These are phyloP conservation scores for Capsicum chinense DNA, from an alignment of 257 asterid genomes.

Conservation along the genomic window DNA sequence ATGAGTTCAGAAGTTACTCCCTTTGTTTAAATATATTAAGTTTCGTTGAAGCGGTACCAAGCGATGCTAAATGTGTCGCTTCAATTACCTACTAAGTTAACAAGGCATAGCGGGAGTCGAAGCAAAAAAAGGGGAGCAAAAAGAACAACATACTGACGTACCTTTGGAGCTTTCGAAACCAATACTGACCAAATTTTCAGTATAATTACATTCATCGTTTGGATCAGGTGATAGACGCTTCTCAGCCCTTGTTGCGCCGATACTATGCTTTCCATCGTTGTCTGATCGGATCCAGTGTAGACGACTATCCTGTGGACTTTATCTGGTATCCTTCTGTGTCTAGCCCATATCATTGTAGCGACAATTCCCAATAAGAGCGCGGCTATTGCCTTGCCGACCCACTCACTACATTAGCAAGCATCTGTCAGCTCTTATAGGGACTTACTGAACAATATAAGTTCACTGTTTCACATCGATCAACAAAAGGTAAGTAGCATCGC, in stretches of 20 bases:
- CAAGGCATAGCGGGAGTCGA: neutral
- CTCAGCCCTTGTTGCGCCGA: constrained; percentile 85
- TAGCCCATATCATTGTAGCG: constrained; percentile 53
- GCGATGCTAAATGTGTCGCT: neutral
- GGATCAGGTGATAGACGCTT: constrained; percentile 59
- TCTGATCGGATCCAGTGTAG: constrained; percentile 61
- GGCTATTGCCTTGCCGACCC: constrained; percentile 75
- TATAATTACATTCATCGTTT: constrained; percentile 56
- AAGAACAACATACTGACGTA: constrained; percentile 26
- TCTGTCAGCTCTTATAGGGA: neutral
- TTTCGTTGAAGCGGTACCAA: neutral
- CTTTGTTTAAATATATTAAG: neutral
- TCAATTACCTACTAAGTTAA: neutral
- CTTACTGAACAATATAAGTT: neutral
- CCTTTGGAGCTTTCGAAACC: constrained; percentile 81
- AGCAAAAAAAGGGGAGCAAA: neutral
- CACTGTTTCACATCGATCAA: neutral
- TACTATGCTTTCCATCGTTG: constrained; percentile 77
- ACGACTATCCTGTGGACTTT: constrained; percentile 58
- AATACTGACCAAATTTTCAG: constrained; percentile 75
- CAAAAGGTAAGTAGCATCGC: neutral
- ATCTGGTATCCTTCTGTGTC: constrained; percentile 41
- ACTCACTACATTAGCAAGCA: constrained; percentile 56
- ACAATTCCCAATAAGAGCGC: constrained; percentile 57
- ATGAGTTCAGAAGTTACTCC: neutral